phyloP scores from a whole-genome alignment of 805 yeast species.

The Teunomyces stri region DNA sequence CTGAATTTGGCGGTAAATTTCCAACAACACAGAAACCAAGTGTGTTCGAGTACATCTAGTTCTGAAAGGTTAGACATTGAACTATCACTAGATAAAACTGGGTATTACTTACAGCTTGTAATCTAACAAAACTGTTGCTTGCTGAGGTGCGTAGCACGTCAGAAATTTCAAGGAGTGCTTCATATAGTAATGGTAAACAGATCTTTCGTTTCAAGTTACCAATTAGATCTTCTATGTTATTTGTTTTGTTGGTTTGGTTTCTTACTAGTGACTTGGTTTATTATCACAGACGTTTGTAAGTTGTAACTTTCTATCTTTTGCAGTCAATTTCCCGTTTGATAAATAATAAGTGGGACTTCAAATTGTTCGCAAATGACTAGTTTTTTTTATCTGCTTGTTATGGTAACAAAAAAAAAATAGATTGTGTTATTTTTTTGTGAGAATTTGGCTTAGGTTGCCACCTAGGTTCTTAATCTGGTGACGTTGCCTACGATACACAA shows the following conservation, averaged over 20 bases:
- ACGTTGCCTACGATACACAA: neutral
- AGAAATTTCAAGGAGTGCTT: constrained; percentile 1
- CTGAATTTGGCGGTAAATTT: constrained; percentile 2
- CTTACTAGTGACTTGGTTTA: no score
- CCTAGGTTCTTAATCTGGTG: neutral
- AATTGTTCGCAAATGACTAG: neutral
- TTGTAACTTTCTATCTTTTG: neutral
- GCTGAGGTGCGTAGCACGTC: neutral
- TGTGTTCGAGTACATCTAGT: neutral
- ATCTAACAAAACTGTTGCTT: neutral
- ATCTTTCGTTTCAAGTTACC: neutral
- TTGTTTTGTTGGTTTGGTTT: no score
- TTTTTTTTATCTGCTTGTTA: neutral
- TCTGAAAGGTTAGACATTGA: neutral
- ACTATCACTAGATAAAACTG: neutral
- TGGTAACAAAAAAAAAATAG: neutral
- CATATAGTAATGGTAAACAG: neutral
- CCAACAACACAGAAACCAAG: neutral
- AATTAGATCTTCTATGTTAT: no score
- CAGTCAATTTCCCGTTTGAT: neutral
- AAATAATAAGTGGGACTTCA: neutral
- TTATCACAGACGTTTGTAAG: no score
- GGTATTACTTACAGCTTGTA: constrained; percentile 4
- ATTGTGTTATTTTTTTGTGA: neutral
- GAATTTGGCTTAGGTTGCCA: neutral